Evolutionary conservation across 495 filamentous ascomycete species (phyloP), one percentile per base, ranked within the genome.

Genomic region (Lentithecium fluviatile): DNA sequence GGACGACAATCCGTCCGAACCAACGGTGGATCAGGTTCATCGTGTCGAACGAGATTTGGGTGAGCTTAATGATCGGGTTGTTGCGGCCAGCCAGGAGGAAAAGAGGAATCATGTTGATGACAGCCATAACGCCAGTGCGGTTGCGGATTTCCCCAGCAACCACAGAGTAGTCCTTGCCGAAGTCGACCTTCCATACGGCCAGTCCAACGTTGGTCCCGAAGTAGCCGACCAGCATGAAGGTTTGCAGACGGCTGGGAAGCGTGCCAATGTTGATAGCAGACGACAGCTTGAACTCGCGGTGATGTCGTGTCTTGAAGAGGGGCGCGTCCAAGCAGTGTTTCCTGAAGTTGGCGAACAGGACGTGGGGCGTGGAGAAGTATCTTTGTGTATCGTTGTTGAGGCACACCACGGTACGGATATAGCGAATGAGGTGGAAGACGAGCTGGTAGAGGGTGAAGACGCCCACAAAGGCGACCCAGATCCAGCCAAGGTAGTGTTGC

Each of bases 1-100:
- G 45, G 19, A 88, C 85, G 6, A 95, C 83, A 21, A 96, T 85
- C 19, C 94, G 88, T 21, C 93, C 94, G 54, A 97, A 85, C 93
- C 94, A 98, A 37, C 94, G 86, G 73, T 98, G 94, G 26, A 97
- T 75, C 25, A 97, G 78, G 73, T 97, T 97, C 80, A 91, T 97
- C 0, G 92, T 96, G 76, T 98, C 95, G 74, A 96, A 98, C 72
- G 89, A 93, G 74, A 97, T 85, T 25, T 84, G 84, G 64, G 96
- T 78, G 13, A 95, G 73, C 6, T 78, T 69, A 52, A 89, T 87
- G 51, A 89, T 69, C 15, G 85, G 85, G 66, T 88, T 90, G 70
- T 88, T 89, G 45, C 87, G 78, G 20, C 85, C 84, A 49, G 84
- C 84, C 67, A 87, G 74, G 17, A 89, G 64, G 34, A 88, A 80